Percentiles rank a stretch among this genome's conserved stretches.
Conservation (phyloP, 2,329 filamentous ascomycete genomes). For the Botrytis porri region DNA sequence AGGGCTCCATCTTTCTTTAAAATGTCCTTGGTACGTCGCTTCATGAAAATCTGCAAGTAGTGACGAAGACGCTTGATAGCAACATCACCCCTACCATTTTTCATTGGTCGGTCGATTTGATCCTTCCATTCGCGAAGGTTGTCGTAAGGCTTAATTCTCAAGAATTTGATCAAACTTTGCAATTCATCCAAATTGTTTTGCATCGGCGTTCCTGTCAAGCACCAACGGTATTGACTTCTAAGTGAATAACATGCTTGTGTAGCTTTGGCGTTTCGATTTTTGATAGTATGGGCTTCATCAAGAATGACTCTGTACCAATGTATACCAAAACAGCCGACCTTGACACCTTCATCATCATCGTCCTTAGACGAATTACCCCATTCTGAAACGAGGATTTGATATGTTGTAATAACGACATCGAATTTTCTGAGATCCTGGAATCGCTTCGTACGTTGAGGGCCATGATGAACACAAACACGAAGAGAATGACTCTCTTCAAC, state of each 20-base stretch:
- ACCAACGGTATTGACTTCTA: slow-evolving; percentile 88
- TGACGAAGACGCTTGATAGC: slow-evolving; percentile 84
- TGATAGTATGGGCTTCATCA: slow-evolving; percentile 97
- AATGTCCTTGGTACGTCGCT: slow-evolving; percentile 97
- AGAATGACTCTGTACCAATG: slow-evolving; percentile 95
- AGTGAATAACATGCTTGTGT: slow-evolving; percentile 89
- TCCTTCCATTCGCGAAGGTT: slow-evolving; percentile 85
- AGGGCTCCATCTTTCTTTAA: slow-evolving; percentile 81
- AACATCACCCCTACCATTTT: slow-evolving; percentile 82
- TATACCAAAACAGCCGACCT: slow-evolving; percentile 83
- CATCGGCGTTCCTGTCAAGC: slow-evolving; percentile 92
- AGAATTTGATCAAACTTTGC: slow-evolving; percentile 88
- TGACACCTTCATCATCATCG: slow-evolving; percentile 56
- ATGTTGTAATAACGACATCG: slow-evolving; percentile 96
- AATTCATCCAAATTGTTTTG: slow-evolving; percentile 98
- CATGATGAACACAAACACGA: slow-evolving; percentile 87
- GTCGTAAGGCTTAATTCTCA: slow-evolving; percentile 88
- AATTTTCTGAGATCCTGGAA: slow-evolving; percentile 75
- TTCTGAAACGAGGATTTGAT: slow-evolving; percentile 91
- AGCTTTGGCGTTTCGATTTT: slow-evolving; percentile 94
- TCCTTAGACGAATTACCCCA: slow-evolving; percentile 66
- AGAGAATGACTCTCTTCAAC: slow-evolving; percentile 67
- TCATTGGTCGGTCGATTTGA: slow-evolving; percentile 85
- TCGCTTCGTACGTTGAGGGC: slow-evolving; percentile 77
- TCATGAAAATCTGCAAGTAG: slow-evolving; percentile 92